Percentiles rank a stretch among this genome's conserved stretches.
These are phyloP conservation scores for Neoarthrinium moseri DNA, from an alignment of 2,329 filamentous ascomycete genomes.

Conservation along the genomic window DNA sequence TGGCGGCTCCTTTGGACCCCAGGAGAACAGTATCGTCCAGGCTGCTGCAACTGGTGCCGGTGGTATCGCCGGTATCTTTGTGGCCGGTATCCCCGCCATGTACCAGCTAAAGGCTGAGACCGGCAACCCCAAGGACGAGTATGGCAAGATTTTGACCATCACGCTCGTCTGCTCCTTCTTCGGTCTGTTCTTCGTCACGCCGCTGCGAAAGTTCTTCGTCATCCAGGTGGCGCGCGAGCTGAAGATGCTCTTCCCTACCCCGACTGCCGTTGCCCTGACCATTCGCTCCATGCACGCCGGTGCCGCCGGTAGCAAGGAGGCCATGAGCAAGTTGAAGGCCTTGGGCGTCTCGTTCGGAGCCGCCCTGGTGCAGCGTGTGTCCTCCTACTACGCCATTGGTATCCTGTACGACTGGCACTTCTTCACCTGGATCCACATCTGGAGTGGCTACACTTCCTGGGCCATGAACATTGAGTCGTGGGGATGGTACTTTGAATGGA, in stretches of 20 bases:
- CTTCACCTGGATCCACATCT: slow-evolving; percentile 53
- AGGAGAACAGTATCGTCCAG: slow-evolving; percentile 49
- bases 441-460: slow-evolving; percentile 33
- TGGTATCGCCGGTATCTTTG: slow-evolving; percentile 43
- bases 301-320: slow-evolving; percentile 45
- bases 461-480: slow-evolving; percentile 55
- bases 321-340: slow-evolving; percentile 54
- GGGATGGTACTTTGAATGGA: slow-evolving; percentile 58
- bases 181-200: slow-evolving; percentile 51
- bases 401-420: slow-evolving; percentile 58
- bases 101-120: slow-evolving; percentile 41
- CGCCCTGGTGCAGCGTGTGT: slow-evolving; percentile 49
- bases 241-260: slow-evolving; percentile 55
- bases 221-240: slow-evolving; percentile 40
- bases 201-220: slow-evolving; percentile 56
- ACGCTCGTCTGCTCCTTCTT: slow-evolving; percentile 50
- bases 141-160: slow-evolving; percentile 45
- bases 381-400: slow-evolving; percentile 56
- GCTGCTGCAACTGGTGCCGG: slow-evolving; percentile 46
- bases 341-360: slow-evolving; percentile 45
- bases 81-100: slow-evolving; percentile 45
- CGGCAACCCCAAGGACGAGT: slow-evolving; percentile 31
- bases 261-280: slow-evolving; percentile 57
- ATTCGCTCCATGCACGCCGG: slow-evolving; percentile 59
- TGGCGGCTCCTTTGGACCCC: slow-evolving; percentile 44